A percentile compares a stretch with the other conserved stretches of the same genome.
phyloP scores from a whole-genome alignment of 2,329 filamentous ascomycete species.

The Coleophoma crateriformis region DNA sequence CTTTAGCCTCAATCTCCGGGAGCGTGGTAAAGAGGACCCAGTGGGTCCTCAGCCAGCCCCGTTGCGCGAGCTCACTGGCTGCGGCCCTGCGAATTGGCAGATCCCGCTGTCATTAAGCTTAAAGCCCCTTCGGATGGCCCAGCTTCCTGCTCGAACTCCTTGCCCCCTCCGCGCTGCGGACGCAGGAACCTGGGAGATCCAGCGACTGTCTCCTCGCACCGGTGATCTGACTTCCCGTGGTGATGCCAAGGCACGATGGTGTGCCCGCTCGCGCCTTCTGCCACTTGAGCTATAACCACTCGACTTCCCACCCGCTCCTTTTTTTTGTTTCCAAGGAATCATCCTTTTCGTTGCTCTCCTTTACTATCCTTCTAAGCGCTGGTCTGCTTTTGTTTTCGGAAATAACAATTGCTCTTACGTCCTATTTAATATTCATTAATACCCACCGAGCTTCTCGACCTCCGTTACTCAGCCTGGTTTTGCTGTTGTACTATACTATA shows the following conservation, averaged over 20 bases:
- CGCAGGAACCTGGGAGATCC: no score
- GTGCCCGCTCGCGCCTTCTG: conserved; percentile 9
- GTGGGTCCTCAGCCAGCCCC: no score
- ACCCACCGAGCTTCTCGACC: conserved; percentile 15
- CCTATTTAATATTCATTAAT: conserved; percentile 12
- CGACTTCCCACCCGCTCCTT: background rate
- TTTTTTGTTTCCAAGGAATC: conserved; percentile 9
- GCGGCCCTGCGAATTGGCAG: background rate
- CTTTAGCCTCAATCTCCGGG: conserved; percentile 2
- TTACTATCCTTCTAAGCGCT: conserved; percentile 23
- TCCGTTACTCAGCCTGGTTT: conserved; percentile 24
- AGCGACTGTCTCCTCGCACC: conserved; percentile 6
- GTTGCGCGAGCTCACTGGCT: no score
- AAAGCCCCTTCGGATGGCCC: conserved; percentile 15
- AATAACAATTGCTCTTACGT: conserved; percentile 20
- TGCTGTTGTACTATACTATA: conserved; percentile 9
- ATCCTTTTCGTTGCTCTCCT: conserved; percentile 11
- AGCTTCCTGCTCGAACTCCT: conserved; percentile 7
- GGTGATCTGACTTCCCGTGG: conserved; percentile 18
- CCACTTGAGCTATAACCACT: background rate
- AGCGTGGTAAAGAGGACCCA: background rate
- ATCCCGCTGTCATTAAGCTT: conserved; percentile 10
- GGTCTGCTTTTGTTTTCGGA: conserved; percentile 28
- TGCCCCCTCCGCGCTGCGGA: no score
- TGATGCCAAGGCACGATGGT: conserved; percentile 10